Percentiles rank a stretch among this genome's conserved stretches.
Conservation (phyloP, 345 rosid species). For the Hibiscus trionum region DNA sequence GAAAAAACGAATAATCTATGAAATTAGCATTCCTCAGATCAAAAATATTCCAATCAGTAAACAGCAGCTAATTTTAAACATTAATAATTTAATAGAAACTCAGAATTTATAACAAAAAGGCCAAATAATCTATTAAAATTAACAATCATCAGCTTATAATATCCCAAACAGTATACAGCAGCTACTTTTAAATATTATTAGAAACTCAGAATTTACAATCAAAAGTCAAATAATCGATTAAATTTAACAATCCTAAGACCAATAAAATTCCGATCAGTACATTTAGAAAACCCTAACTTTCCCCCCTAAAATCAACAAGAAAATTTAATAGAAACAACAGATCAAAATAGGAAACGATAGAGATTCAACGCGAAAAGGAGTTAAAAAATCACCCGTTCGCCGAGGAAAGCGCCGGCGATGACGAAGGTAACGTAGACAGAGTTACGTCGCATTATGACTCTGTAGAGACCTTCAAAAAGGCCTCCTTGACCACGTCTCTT, state of each 20-base stretch:
- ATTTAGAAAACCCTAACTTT: not conserved
- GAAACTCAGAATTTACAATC: not conserved
- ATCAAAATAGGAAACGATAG: not conserved
- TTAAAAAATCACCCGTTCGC: slow-evolving; percentile 56
- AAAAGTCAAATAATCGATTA: not conserved
- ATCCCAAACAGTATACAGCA: not conserved
- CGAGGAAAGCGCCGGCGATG: slow-evolving; percentile 87
- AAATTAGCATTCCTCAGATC: not conserved
- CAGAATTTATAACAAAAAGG: not conserved
- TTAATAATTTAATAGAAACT: not conserved
- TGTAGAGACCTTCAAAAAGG: slow-evolving; percentile 64
- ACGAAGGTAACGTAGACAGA: slow-evolving; percentile 89
- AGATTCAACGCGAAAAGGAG: not conserved
- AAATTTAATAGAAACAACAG: not conserved
- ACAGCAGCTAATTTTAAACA: not conserved
- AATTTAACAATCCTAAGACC: not conserved
- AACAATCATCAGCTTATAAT: not conserved
- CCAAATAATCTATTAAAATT: not conserved
- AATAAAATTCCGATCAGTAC: not conserved
- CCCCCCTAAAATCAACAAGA: not conserved
- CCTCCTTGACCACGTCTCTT: slow-evolving; percentile 51
- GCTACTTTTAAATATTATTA: not conserved
- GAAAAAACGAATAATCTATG: too few species aligned
- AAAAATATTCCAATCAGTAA: not conserved
- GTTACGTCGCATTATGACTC: slow-evolving; percentile 84